Conservation (phyloP, 2,329 filamentous ascomycete species). For the Penicillium griseofulvum region DNA sequence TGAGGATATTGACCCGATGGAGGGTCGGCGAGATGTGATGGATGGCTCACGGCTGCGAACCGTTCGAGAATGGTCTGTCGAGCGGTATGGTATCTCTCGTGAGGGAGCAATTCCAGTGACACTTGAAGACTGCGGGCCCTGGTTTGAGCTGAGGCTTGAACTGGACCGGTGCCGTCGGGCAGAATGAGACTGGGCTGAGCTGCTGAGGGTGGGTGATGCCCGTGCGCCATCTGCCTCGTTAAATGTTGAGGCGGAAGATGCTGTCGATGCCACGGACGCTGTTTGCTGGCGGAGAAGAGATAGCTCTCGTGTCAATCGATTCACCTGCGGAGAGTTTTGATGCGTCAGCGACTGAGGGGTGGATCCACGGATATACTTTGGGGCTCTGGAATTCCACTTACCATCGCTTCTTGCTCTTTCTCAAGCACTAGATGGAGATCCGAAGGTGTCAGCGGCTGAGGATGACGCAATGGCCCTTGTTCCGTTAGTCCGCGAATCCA, state of each 20-base stretch:
- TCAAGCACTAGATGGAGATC: conserved; percentile 88
- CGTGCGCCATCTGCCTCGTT: conserved; percentile 50
- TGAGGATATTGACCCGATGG: conserved; percentile 31
- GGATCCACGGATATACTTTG: neutral
- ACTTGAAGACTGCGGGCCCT: conserved; percentile 35
- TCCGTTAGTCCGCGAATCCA: conserved; percentile 3
- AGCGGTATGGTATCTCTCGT: conserved; percentile 37
- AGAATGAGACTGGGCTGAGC: conserved; percentile 52
- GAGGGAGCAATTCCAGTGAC: conserved; percentile 46
- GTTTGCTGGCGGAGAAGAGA: conserved; percentile 72
- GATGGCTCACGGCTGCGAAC: conserved; percentile 45
- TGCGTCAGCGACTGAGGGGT: neutral
- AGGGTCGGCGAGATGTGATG: conserved; percentile 38
- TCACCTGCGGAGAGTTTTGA: conserved; percentile 61
- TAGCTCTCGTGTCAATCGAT: conserved; percentile 86
- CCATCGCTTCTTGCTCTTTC: conserved; percentile 92
- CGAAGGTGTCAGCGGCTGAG: conserved; percentile 79
- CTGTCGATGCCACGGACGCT: conserved; percentile 60
- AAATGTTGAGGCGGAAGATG: conserved; percentile 55
- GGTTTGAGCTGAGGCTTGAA: conserved; percentile 51
- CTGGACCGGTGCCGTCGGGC: conserved; percentile 58
- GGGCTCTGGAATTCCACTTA: conserved; percentile 46
- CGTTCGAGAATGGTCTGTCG: conserved; percentile 26
- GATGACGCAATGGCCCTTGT: conserved; percentile 75
- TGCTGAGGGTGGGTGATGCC: conserved; percentile 43